Conservation (phyloP, 2,329 filamentous ascomycete species). For the Elsinoe arachidis region DNA sequence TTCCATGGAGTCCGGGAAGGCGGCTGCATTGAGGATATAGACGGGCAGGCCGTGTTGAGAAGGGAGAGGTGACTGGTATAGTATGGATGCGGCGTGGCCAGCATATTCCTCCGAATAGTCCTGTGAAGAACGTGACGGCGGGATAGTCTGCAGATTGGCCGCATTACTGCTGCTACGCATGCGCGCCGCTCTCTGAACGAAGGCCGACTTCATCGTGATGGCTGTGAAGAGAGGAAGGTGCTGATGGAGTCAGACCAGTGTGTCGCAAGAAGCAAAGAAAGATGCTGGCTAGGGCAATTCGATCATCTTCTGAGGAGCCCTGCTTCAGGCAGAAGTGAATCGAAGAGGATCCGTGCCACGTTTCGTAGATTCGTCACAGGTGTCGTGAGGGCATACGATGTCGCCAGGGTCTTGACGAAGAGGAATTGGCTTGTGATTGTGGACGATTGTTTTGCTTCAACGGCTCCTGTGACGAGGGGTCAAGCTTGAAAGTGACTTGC, state of each 20-base stretch:
- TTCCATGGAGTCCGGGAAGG: slow-evolving; percentile 46
- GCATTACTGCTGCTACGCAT: slow-evolving; percentile 30
- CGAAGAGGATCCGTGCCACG: not conserved
- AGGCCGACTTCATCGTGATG: slow-evolving; percentile 16
- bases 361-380: not conserved
- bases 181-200: slow-evolving; percentile 18
- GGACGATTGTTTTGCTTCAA: slow-evolving; percentile 8
- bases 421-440: slow-evolving; percentile 2
- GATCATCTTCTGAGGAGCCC: not conserved
- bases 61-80: slow-evolving; percentile 45
- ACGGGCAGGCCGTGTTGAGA: slow-evolving; percentile 42
- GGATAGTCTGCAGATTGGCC: slow-evolving; percentile 34
- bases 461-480: slow-evolving; percentile 9
- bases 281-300: not conserved
- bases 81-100: slow-evolving; percentile 42
- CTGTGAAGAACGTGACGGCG: slow-evolving; percentile 36
- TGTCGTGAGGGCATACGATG: not conserved
- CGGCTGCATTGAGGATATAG: slow-evolving; percentile 48
- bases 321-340: not conserved
- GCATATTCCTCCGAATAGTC: slow-evolving; percentile 43
- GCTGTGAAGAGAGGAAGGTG: not conserved
- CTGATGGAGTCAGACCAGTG: not conserved
- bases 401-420: not conserved
- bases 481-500: too few species aligned
- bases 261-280: not conserved